A percentile compares a stretch with the other conserved stretches of the same genome.
phyloP scores from a whole-genome alignment of 108 stramenopile species.

The Skeletonema costatum region DNA sequence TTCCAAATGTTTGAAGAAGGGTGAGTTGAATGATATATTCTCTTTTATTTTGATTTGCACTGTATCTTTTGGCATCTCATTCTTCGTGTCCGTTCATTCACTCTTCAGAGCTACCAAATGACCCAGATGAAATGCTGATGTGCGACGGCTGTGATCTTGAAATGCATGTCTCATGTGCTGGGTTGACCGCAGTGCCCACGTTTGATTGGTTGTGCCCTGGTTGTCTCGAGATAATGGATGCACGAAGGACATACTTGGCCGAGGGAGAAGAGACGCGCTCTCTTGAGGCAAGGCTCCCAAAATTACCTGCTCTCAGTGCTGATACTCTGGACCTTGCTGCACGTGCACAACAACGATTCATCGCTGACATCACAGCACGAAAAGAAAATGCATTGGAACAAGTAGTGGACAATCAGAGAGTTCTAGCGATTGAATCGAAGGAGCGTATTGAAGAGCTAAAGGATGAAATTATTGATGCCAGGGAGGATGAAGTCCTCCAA shows the following conservation, averaged over 20 bases:
- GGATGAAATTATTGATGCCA: not conserved
- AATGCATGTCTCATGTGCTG: slow-evolving; percentile 33
- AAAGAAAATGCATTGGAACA: not conserved
- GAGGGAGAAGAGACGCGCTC: not conserved
- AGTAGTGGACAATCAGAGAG: slow-evolving; percentile 2
- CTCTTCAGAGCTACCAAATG: not conserved
- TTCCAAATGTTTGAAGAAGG: slow-evolving; percentile 29
- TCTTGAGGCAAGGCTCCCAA: slow-evolving; percentile 4
- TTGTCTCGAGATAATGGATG: slow-evolving; percentile 26
- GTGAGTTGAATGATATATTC: not conserved
- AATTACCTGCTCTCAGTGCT: not conserved
- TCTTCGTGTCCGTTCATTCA: not conserved
- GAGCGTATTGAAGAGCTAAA: not conserved
- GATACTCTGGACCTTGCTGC: not conserved
- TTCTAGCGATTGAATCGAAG: not conserved
- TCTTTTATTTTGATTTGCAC: not conserved
- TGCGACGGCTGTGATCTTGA: slow-evolving; percentile 38
- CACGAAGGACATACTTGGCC: not conserved
- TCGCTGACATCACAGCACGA: slow-evolving; percentile 5
- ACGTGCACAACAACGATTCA: slow-evolving; percentile 9
- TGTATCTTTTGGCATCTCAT: not conserved
- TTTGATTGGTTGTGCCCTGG: slow-evolving; percentile 27
- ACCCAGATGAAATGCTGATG: slow-evolving; percentile 8
- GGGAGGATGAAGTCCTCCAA: not conserved
- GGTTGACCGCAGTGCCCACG: slow-evolving; percentile 16